phyloP scores from a whole-genome alignment of 192 early-diverging fungal species.

The Mortierella hygrophila region DNA sequence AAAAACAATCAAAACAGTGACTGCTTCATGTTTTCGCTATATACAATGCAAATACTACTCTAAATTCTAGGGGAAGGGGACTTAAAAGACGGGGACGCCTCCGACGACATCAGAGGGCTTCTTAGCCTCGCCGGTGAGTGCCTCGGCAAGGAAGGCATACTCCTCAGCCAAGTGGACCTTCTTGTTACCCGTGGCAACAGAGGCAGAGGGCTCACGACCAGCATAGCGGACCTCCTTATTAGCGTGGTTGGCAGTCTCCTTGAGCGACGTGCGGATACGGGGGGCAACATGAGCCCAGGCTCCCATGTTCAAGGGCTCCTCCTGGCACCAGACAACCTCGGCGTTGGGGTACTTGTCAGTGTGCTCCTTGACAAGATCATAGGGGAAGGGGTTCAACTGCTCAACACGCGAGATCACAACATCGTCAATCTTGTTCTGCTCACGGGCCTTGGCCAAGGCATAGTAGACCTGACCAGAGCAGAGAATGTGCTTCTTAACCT shows the following conservation, averaged over 20 bases:
- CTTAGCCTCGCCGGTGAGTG: constrained; percentile 76
- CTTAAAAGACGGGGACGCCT: constrained; percentile 77
- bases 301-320: constrained; percentile 96
- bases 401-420: constrained; percentile 95
- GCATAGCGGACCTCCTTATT: constrained; percentile 66
- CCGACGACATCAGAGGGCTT: constrained; percentile 75
- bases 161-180: constrained; percentile 93
- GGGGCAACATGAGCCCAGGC: constrained; percentile 92
- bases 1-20: not conserved
- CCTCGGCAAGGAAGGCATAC: constrained; percentile 77
- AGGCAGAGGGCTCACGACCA: constrained; percentile 90
- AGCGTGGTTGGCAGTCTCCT: constrained; percentile 78
- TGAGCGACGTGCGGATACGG: constrained; percentile 84
- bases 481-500: constrained; percentile 93
- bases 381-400: constrained; percentile 97
- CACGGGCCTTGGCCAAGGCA: constrained; percentile 87
- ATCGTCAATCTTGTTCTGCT: constrained; percentile 90
- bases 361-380: constrained; percentile 87
- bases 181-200: constrained; percentile 96
- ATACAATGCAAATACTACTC: not conserved
- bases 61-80: constrained; percentile 8
- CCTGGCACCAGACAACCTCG: constrained; percentile 94
- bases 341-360: constrained; percentile 93
- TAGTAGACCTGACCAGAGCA: constrained; percentile 99
- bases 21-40: not conserved